Evolutionary conservation across 2,329 filamentous ascomycete genomes (phyloP).

Genomic region (Ceratocystis huliohia): DNA sequence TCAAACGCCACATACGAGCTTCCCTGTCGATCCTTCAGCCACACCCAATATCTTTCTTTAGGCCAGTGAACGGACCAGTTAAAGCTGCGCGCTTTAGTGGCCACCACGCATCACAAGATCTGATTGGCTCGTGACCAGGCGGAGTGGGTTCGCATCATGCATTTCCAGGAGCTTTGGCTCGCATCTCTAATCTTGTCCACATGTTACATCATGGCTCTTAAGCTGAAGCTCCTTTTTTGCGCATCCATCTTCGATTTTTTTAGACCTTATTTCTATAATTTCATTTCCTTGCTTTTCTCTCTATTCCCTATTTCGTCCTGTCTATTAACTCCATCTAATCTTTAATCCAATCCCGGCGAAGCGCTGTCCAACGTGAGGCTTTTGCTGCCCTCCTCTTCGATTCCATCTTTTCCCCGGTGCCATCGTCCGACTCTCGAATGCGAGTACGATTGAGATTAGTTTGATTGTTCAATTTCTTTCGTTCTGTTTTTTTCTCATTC

Average conservation of each 20-base stretch:
- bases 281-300: neutral
- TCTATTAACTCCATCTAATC: neutral
- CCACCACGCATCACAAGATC: neutral
- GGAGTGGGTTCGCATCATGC: neutral
- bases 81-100: conserved; percentile 3
- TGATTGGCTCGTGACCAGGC: neutral
- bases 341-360: neutral
- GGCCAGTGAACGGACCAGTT: neutral
- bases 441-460: neutral
- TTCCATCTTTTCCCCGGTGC: neutral
- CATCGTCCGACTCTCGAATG: neutral
- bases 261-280: neutral
- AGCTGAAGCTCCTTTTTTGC: neutral
- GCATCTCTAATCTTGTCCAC: neutral
- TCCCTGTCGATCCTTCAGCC: neutral
- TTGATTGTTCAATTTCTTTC: neutral
- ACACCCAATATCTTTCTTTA: neutral
- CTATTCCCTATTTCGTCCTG: neutral
- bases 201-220: neutral
- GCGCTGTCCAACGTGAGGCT: conserved; percentile 5
- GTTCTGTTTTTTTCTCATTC: neutral
- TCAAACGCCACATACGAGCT: neutral
- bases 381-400: neutral
- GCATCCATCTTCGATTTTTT: neutral
- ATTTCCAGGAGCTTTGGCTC: neutral